Percentiles rank a stretch among this genome's conserved stretches.
Conservation (phyloP, 352 stramenopile genomes). For the Globisporangium okanoganense region DNA sequence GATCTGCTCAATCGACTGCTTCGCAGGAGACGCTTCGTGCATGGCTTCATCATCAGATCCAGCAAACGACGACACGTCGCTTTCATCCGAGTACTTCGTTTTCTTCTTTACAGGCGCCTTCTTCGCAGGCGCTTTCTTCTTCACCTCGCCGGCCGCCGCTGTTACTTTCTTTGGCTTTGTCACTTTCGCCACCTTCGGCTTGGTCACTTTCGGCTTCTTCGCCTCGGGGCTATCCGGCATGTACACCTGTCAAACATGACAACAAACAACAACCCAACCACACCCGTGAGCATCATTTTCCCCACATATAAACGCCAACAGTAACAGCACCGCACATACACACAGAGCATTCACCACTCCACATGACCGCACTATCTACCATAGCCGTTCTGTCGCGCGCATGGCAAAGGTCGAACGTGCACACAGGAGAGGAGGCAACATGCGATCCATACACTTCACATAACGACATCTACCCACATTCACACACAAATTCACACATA, state of each 20-base stretch:
- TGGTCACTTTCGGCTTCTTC: slow-evolving; percentile 15
- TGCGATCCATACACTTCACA: not conserved
- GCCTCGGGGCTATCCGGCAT: slow-evolving; percentile 12
- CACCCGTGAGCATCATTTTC: not conserved
- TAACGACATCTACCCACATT: not conserved
- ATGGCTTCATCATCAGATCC: slow-evolving; percentile 29
- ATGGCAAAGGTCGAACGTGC: not conserved
- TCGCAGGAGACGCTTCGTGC: slow-evolving; percentile 26
- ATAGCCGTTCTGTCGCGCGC: not conserved
- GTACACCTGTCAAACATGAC: slow-evolving; percentile 12
- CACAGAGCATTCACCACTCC: not conserved
- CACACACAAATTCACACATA: not conserved
- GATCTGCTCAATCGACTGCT: slow-evolving; percentile 86
- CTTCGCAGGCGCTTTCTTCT: slow-evolving; percentile 28
- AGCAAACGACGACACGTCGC: slow-evolving; percentile 26
- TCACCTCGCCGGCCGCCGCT: slow-evolving; percentile 11
- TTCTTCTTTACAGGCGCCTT: slow-evolving; percentile 53
- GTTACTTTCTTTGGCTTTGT: slow-evolving; percentile 30
- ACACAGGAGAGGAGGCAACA: too few relatives aligned
- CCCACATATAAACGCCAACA: not conserved
- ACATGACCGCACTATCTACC: not conserved
- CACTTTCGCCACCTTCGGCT: slow-evolving; percentile 13
- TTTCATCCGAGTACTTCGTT: slow-evolving; percentile 21
- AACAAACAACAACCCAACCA: not conserved
- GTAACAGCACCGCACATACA: too few relatives aligned